Percentiles rank a stretch among this genome's conserved stretches.
phyloP scores from a whole-genome alignment of 1,284 basidiomycete species.

The Fomitiporia mediterranea region DNA sequence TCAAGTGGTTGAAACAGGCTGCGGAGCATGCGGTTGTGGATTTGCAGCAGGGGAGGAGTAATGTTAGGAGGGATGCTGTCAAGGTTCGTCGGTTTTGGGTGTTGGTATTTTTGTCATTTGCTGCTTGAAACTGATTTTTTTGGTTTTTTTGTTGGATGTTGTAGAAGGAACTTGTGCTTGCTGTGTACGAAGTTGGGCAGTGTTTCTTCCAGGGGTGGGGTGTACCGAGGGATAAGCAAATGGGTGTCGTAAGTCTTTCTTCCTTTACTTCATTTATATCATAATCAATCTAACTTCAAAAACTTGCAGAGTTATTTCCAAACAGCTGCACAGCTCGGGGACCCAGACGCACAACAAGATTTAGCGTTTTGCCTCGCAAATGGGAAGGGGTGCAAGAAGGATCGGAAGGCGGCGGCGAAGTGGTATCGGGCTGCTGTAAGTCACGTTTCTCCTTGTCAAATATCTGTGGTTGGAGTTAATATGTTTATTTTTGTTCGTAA shows the following conservation, averaged over 20 bases:
- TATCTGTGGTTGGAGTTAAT: conserved; percentile 14
- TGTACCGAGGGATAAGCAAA: conserved; percentile 78
- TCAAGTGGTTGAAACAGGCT: conserved; percentile 79
- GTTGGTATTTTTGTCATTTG: conserved; percentile 6
- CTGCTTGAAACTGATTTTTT: conserved; percentile 15
- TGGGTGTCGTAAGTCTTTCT: conserved; percentile 65
- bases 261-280: conserved; percentile 9
- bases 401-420: conserved; percentile 79
- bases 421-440: conserved; percentile 85
- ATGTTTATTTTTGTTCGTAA: conserved; percentile 1
- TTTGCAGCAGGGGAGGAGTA: conserved; percentile 53
- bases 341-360: conserved; percentile 82
- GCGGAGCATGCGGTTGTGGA: conserved; percentile 80
- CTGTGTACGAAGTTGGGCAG: conserved; percentile 89
- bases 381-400: conserved; percentile 87
- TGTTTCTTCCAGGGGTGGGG: conserved; percentile 94
- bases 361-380: conserved; percentile 82
- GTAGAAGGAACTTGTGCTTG: conserved; percentile 77
- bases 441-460: conserved; percentile 17
- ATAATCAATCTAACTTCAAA: conserved; percentile 9
- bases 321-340: conserved; percentile 79
- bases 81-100: conserved; percentile 38
- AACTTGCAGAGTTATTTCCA: conserved; percentile 70
- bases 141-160: conserved; percentile 19
- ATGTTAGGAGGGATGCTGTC: conserved; percentile 38